Conservation (phyloP, 2,329 filamentous ascomycete genomes). For the Sarocladium oryzae region DNA sequence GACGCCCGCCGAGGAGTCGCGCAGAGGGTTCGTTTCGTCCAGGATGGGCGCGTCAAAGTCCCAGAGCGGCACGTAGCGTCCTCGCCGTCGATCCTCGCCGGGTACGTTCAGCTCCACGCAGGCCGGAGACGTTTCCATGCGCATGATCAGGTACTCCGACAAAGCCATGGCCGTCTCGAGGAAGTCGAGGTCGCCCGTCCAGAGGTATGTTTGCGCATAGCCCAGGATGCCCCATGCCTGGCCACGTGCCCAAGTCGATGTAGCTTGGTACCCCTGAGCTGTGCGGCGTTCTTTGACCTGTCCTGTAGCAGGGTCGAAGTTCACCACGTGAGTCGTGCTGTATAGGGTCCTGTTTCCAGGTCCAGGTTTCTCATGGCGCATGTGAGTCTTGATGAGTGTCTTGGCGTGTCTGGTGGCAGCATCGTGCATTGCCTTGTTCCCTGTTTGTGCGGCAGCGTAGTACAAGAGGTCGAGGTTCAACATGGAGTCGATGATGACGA, state of each 20-base stretch:
- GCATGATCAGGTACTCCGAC: constrained; percentile 41
- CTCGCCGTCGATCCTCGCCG: constrained; percentile 1
- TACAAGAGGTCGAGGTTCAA: constrained; percentile 32
- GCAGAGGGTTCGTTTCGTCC: constrained; percentile 19
- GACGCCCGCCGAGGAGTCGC: constrained; percentile 31
- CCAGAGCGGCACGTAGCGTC: constrained; percentile 24
- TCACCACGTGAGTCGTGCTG: constrained; percentile 40
- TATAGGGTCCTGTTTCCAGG: constrained; percentile 18
- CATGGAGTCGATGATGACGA: constrained; percentile 38
- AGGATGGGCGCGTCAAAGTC: constrained; percentile 42
- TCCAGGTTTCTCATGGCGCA: constrained; percentile 28
- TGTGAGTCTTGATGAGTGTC: constrained; percentile 31
- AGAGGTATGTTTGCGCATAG: constrained; percentile 41
- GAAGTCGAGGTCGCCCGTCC: constrained; percentile 38
- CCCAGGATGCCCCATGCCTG: constrained; percentile 47
- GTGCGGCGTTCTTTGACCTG: constrained; percentile 37
- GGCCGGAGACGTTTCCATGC: constrained; percentile 25
- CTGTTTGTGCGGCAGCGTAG: constrained; percentile 26
- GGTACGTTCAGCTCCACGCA: constrained; percentile 18
- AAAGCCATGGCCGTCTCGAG: constrained; percentile 37
- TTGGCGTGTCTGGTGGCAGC: constrained; percentile 32
- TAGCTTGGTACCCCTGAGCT: constrained; percentile 38
- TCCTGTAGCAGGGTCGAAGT: constrained; percentile 38
- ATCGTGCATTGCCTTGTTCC: constrained; percentile 18
- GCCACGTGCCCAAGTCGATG: constrained; percentile 44